Evolutionary conservation across 129 eudicot genomes (phyloP), one percentile per base, ranked within the genome.

Genomic region (Cynara cardunculus): DNA sequence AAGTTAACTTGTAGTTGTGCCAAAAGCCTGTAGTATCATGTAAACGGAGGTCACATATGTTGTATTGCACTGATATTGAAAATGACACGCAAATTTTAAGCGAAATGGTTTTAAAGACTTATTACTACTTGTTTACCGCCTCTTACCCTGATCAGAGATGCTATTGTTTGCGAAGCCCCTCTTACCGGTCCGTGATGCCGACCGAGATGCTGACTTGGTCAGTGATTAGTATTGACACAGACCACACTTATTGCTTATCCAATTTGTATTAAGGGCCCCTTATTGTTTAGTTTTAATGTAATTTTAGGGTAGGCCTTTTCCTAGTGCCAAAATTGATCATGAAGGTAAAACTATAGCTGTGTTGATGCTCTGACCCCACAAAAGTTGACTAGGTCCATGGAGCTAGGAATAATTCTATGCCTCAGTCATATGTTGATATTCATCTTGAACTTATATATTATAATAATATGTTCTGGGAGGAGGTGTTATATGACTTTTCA

Each of bases 11-110:
- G 67, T 46, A 16, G 64, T 53, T 53, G 19, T 53, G 35, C 78
- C 39, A 3, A 46, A 79, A 49, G 61, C 71, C 65, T 80, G 61
- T 59, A 59, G 69, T 53, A 79, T 71, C 9, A 25, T 79, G 64
- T 80, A 71, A 69, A n/a, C 56, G 8, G 68, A 62, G 27, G 68
- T 62, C 68, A 9, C 27, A 62, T 19, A 62, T 62, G 27, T 62
- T 62, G 68, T 62, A 62, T 62, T 62, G 26, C 26, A 8, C 13
- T 62, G 68, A 62, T 62, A 62, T 62, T 62, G 68, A 19, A 62
- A 22, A 21, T 27, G 16, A 62, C 21, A 19, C 68, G 21, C 25
- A 9, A 62, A 53, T 53, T 53, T 62, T 62, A 62, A 62, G 27
- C 25, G 7, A 62, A 21, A 62, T 19, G 68, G 3, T 22, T 22